Evolutionary conservation across 108 stramenopile genomes (phyloP).

Genomic region (Mediolabrus comicus): DNA sequence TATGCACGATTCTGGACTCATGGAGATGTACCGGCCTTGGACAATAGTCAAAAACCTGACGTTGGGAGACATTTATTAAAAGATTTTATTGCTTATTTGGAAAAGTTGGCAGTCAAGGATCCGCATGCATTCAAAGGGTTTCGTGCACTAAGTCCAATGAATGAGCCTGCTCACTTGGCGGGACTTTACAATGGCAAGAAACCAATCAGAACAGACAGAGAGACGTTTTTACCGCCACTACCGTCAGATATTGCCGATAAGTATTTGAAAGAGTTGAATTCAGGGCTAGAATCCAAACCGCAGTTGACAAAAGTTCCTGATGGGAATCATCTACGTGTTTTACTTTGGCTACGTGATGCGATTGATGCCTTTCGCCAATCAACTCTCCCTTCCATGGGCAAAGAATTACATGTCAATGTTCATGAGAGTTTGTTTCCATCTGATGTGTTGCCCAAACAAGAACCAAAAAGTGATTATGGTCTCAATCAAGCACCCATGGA

Average conservation of each 20-base stretch:
- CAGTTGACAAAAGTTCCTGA: conserved; percentile 49
- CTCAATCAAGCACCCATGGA: conserved; percentile 34
- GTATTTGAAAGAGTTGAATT: conserved; percentile 50
- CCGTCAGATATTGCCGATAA: conserved; percentile 41
- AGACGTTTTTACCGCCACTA: conserved; percentile 65
- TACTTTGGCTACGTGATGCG: conserved; percentile 69
- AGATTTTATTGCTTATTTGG: conserved; percentile 63
- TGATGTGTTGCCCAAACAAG: conserved; percentile 22
- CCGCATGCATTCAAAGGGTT: conserved; percentile 64
- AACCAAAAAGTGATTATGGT: conserved; percentile 26
- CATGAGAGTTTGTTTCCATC: conserved; percentile 62
- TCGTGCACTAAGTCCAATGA: conserved; percentile 72
- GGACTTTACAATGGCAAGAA: conserved; percentile 48
- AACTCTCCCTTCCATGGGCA: conserved; percentile 56
- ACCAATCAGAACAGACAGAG: conserved; percentile 28
- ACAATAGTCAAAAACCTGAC: conserved; percentile 30
- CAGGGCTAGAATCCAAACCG: conserved; percentile 8
- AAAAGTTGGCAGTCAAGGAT: conserved; percentile 47
- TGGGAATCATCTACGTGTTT: conserved; percentile 72
- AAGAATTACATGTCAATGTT: conserved; percentile 68
- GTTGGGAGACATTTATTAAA: conserved; percentile 50
- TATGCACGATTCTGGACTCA: conserved; percentile 69
- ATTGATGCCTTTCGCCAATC: conserved; percentile 64
- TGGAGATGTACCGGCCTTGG: conserved; percentile 52
- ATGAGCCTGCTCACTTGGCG: conserved; percentile 82